Base-by-base conservation (phyloP, 2,329 filamentous ascomycete species). In the Didymella segeticola region DNA sequence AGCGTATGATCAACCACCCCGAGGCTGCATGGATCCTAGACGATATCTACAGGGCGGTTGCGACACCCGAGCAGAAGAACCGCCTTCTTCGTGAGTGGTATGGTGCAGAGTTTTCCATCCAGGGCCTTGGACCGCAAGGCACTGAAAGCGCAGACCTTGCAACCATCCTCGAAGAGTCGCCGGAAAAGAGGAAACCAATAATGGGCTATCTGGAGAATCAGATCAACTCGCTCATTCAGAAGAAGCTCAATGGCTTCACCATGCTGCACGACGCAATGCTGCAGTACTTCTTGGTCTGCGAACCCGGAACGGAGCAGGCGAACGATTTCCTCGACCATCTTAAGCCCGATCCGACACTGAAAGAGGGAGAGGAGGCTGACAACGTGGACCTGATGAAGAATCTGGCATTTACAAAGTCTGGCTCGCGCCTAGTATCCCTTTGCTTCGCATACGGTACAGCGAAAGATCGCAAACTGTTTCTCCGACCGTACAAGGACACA, bases 181-280 rank as follows among this genome's bases (percentile, higher is more conserved):
- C 93, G 1, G 91, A 92, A 78, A 98, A 98, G 82, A 86, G 91
- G 57, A 86, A 84, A 12, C 86, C 91, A 0, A 93, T 97, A 61
- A 90, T 98, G 87, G 89, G 89, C 71, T 89, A 90, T 70, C 81
- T 98, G 48, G 83, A 88, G 61, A 89, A 91, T 63, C 85, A 96
- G 78, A 95, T 96, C 80, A 96, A 97, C 76, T 86, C 89, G 58
- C 84, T 99, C 34, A 84, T 98, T 41, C 93, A 99, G 77, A 99
- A 99, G 84, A 95, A 95, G 78, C 88, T 95, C 78, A 96, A 91
- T 1, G 93, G 91, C 9, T 98, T 99, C 77, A 98, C 93, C 2
- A 96, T 99, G 84, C 85, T 99, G 17, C 96, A 99, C 75, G 95
- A 98, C 69, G 95, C 95, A 43, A 96, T 99, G 93, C 81, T 97